A percentile compares a stretch with the other conserved stretches of the same genome.
phyloP scores from a whole-genome alignment of 176 grass and related monocot species.

The Hsuehochloa calcarea region DNA sequence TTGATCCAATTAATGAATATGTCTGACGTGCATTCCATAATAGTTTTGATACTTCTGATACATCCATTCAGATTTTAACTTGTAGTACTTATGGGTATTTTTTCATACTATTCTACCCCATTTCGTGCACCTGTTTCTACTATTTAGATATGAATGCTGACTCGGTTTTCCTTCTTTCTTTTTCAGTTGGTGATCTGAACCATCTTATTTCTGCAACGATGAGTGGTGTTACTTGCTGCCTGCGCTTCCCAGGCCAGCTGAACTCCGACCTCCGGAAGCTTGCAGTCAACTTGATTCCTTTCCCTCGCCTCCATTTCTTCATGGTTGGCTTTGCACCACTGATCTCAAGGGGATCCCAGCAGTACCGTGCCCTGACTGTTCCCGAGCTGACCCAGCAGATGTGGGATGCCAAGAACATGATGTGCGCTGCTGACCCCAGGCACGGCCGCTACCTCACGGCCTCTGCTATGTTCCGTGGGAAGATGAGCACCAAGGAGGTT shows the following conservation, averaged over 20 bases:
- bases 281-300: slow-evolving; percentile 76
- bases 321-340: slow-evolving; percentile 81
- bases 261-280: slow-evolving; percentile 78
- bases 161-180: no score
- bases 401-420: slow-evolving; percentile 99
- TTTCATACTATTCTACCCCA: no score
- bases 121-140: no score
- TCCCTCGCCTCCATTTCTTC: slow-evolving; percentile 94
- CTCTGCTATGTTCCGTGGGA: slow-evolving; percentile 93
- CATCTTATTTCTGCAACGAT: no score
- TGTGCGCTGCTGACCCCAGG: slow-evolving; percentile 86
- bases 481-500: slow-evolving; percentile 98
- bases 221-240: slow-evolving; percentile 25
- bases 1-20: slow-evolving; percentile 4
- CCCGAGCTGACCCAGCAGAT: slow-evolving; percentile 92
- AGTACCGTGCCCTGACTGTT: slow-evolving; percentile 57
- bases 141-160: no score
- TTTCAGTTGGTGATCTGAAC: no score
- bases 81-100: no score
- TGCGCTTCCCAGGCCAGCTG: slow-evolving; percentile 62
- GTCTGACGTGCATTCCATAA: neutral
- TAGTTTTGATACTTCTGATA: no score
- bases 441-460: slow-evolving; percentile 84
- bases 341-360: no score
- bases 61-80: no score